These are phyloP conservation scores for Eucalyptus tenuipes DNA, from an alignment of 345 rosid species.

Conservation along the genomic window DNA sequence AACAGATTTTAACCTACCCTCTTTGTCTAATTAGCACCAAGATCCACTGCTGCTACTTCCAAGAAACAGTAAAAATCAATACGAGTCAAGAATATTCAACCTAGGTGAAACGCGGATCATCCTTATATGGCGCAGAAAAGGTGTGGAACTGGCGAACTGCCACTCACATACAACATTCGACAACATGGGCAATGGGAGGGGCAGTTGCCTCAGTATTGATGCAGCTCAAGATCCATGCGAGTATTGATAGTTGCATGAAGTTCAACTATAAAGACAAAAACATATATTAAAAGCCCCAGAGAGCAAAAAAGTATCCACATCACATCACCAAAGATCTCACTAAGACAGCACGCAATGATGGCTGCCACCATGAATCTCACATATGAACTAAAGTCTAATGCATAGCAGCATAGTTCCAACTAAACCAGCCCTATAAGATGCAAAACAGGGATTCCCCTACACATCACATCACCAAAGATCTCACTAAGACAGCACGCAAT, in stretches of 20 bases:
- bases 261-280: not conserved
- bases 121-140: not conserved
- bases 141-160: not conserved
- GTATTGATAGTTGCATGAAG: not conserved
- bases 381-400: not conserved
- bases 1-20: not conserved
- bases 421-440: not conserved
- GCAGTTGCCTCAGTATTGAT: not conserved
- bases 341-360: not conserved
- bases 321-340: not conserved
- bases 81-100: not conserved
- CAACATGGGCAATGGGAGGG: not conserved
- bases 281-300: not conserved
- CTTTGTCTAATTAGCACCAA: not conserved
- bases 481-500: not conserved
- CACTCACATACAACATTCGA: not conserved
- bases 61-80: not conserved
- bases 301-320: not conserved
- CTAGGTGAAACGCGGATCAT: not conserved
- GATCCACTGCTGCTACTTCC: not conserved
- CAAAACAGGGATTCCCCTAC: not conserved
- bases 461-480: not conserved
- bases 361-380: not conserved
- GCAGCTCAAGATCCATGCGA: not conserved
- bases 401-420: not conserved